phyloP scores from a whole-genome alignment of 192 early-diverging fungal species.

The Backusella luteola region DNA sequence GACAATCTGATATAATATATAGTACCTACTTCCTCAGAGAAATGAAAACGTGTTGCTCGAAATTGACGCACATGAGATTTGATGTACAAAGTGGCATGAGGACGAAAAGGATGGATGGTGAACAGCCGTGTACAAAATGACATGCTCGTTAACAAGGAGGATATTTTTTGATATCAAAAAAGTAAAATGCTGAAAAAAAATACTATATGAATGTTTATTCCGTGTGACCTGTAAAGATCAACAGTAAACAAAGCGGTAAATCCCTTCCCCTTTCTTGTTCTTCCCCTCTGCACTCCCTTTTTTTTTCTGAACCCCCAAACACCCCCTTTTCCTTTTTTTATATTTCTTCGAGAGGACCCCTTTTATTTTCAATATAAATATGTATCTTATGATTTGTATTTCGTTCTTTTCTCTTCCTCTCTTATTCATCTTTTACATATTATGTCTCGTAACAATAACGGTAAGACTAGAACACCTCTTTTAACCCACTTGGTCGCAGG shows the following conservation, averaged over 20 bases:
- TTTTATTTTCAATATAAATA: not conserved
- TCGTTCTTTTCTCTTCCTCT: slow-evolving; percentile 2
- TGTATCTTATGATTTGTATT: not conserved
- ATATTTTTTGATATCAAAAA: not conserved
- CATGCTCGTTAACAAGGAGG: not conserved
- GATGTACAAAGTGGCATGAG: not conserved
- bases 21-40: not conserved
- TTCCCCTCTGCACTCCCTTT: not conserved
- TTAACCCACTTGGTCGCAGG: slow-evolving; percentile 83
- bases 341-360: slow-evolving; percentile 13
- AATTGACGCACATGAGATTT: not conserved
- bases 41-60: not conserved
- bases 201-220: not conserved
- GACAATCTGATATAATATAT: not conserved
- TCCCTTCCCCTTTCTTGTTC: not conserved
- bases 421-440: not conserved
- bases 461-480: slow-evolving; percentile 39
- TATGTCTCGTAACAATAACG: slow-evolving; percentile 11
- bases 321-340: not conserved
- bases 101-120: not conserved
- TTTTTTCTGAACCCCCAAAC: not conserved
- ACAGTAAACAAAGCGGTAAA: not conserved
- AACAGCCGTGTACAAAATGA: not conserved
- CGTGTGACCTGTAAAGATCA: not conserved
- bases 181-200: not conserved